These are phyloP conservation scores for Silene conica DNA, from an alignment of 148 eudicot genomes.

Conservation along the genomic window DNA sequence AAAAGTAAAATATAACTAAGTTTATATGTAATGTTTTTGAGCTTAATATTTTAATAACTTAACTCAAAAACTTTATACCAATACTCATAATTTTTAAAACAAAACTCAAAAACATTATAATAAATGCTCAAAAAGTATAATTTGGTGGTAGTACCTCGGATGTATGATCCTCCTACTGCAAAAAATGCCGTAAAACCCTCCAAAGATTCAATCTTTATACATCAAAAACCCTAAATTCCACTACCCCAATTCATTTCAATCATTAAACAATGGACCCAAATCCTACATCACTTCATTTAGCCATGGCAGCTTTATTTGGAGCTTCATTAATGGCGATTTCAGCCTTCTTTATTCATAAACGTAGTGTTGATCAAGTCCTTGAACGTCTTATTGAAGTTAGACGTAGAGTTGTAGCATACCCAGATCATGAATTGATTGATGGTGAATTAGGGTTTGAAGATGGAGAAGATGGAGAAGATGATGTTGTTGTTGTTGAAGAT, in stretches of 20 bases:
- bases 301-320: conserved; percentile 76
- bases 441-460: conserved; percentile 1
- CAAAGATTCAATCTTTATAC: conserved; percentile 7
- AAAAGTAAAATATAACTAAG: too few relatives aligned
- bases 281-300: conserved; percentile 45
- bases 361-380: conserved; percentile 69
- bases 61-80: too few relatives aligned
- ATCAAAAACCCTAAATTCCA: neutral
- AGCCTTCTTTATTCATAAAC: conserved; percentile 73
- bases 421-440: conserved; percentile 1
- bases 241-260: conserved; percentile 17
- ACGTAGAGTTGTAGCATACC: conserved; percentile 2
- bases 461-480: conserved; percentile 8
- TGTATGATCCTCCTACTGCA: too few relatives aligned
- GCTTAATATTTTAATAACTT: too few relatives aligned
- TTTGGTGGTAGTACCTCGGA: too few relatives aligned
- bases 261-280: conserved; percentile 36
- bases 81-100: too few relatives aligned
- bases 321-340: conserved; percentile 85
- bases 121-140: too few relatives aligned
- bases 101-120: too few relatives aligned
- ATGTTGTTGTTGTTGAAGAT: neutral
- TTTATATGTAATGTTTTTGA: too few relatives aligned
- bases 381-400: conserved; percentile 52
- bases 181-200: conserved; percentile 8